These are phyloP conservation scores for Lactuca saligna DNA, from an alignment of 129 eudicot genomes.

Conservation along the genomic window DNA sequence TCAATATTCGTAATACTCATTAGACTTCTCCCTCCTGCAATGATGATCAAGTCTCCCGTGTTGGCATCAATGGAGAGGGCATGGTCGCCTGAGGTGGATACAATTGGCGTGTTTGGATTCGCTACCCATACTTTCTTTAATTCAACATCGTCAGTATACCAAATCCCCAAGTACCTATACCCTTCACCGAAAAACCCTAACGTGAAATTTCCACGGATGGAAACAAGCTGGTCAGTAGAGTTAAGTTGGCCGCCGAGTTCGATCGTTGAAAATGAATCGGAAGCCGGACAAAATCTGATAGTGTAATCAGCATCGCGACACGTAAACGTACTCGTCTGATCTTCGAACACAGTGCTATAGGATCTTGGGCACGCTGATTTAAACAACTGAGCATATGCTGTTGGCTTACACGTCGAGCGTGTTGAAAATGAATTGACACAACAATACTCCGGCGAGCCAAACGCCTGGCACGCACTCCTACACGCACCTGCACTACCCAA, in stretches of 20 bases:
- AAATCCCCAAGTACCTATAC: conserved; percentile 34
- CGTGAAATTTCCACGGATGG: conserved; percentile 25
- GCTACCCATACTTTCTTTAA: conserved; percentile 40
- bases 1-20: conserved; percentile 25
- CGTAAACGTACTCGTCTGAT: conserved; percentile 1
- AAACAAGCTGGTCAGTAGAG: conserved; percentile 22
- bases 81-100: conserved; percentile 14
- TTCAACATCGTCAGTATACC: conserved; percentile 23
- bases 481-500: conserved; percentile 37
- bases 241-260: conserved; percentile 25
- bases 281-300: conserved; percentile 39
- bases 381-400: conserved; percentile 33
- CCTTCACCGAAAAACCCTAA: conserved; percentile 30
- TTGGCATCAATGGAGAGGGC: conserved; percentile 22
- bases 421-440: conserved; percentile 13
- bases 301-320: conserved; percentile 35
- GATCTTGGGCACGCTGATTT: conserved; percentile 42
- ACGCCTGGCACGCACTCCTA: conserved; percentile 40
- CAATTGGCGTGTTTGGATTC: conserved; percentile 37
- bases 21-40: neutral
- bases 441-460: conserved; percentile 33
- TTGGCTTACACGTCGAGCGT: conserved; percentile 22
- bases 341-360: conserved; percentile 3
- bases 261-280: conserved; percentile 15
- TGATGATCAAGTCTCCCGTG: conserved; percentile 33